These are phyloP conservation scores for Aspergillus tubingensis DNA, from an alignment of 2,329 filamentous ascomycete species.

Conservation along the genomic window DNA sequence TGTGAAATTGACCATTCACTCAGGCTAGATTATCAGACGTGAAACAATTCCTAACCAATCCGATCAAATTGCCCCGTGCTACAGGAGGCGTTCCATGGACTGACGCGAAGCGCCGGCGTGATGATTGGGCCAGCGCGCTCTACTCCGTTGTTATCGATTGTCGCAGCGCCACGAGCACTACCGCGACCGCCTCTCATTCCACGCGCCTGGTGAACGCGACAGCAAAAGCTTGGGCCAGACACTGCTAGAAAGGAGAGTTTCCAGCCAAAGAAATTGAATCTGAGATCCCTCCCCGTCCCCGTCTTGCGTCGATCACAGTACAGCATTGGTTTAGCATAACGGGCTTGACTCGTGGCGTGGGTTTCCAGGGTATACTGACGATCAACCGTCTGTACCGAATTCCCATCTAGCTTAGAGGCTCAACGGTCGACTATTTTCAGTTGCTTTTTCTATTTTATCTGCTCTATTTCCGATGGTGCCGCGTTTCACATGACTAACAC, in stretches of 20 bases:
- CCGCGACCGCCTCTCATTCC: conserved; percentile 26
- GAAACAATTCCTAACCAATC: background rate
- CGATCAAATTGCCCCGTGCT: background rate
- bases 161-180: conserved; percentile 5
- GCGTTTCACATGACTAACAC: background rate
- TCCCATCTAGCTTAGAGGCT: too few species aligned
- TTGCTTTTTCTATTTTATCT: background rate
- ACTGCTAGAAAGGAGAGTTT: conserved; percentile 7
- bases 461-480: background rate
- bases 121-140: conserved; percentile 20
- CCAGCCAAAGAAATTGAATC: conserved; percentile 43
- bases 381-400: background rate
- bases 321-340: conserved; percentile 6
- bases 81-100: background rate
- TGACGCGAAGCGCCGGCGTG: conserved; percentile 19
- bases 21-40: background rate
- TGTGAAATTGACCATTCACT: background rate
- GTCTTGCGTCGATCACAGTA: conserved; percentile 9
- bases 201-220: conserved; percentile 26
- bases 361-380: conserved; percentile 1
- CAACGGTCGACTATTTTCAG: background rate
- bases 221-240: conserved; percentile 21
- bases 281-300: conserved; percentile 30
- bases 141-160: conserved; percentile 8
- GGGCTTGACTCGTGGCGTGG: conserved; percentile 5